Evolutionary conservation across 129 eudicot species (phyloP).

Genomic region (Arctium lappa): DNA sequence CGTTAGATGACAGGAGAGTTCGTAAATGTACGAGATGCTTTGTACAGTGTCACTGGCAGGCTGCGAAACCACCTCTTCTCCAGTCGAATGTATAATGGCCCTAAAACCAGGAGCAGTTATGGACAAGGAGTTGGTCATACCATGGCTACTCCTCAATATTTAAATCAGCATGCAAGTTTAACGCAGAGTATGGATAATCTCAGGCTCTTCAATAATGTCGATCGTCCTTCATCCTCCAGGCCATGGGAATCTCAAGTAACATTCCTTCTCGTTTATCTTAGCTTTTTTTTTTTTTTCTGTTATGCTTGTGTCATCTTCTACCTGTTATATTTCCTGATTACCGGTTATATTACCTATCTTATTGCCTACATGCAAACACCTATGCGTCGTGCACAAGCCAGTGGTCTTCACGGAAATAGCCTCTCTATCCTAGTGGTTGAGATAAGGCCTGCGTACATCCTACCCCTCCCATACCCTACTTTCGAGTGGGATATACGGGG

Average conservation of each 20-base stretch:
- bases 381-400: too few relatives aligned
- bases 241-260: slow-evolving; percentile 39
- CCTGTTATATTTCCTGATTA: not conserved
- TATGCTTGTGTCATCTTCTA: not conserved
- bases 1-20: slow-evolving; percentile 65
- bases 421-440: too few relatives aligned
- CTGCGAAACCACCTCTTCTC: slow-evolving; percentile 47
- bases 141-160: slow-evolving; percentile 19
- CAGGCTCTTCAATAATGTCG: slow-evolving; percentile 31
- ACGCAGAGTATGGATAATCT: slow-evolving; percentile 45
- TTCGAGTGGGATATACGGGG: not conserved
- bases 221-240: slow-evolving; percentile 36
- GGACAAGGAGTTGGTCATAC: slow-evolving; percentile 28
- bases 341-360: too few relatives aligned
- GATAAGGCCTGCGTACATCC: too few relatives aligned
- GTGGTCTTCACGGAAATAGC: too few relatives aligned
- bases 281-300: not conserved
- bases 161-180: slow-evolving; percentile 32
- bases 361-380: too few relatives aligned
- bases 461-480: too few relatives aligned
- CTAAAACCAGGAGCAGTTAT: slow-evolving; percentile 22
- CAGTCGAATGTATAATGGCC: slow-evolving; percentile 28
- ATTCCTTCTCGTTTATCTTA: not conserved
- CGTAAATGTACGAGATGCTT: slow-evolving; percentile 61
- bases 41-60: slow-evolving; percentile 51